Evolutionary conservation across 2,329 filamentous ascomycete genomes (phyloP).

Genomic region (Amylocarpus encephaloides): DNA sequence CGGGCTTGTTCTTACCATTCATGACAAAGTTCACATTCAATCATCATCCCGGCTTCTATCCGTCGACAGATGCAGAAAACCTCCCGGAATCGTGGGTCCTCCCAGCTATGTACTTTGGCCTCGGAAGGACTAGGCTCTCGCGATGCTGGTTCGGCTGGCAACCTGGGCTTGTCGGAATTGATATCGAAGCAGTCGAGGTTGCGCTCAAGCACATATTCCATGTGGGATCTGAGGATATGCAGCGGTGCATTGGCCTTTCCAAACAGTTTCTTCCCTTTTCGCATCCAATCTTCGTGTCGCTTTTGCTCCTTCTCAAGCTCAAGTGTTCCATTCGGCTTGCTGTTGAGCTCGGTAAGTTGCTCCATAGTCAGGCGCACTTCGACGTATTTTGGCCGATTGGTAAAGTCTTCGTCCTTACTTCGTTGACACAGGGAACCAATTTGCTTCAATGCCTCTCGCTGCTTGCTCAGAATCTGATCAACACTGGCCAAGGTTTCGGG

Average conservation of each 20-base stretch:
- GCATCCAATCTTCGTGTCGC: constrained; percentile 98
- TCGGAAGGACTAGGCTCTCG: constrained; percentile 63
- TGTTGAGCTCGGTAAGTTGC: constrained; percentile 80
- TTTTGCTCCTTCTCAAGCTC: constrained; percentile 94
- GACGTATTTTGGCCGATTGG: constrained; percentile 75
- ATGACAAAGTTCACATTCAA: constrained; percentile 95
- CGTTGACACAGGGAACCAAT: constrained; percentile 77
- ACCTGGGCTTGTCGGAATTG: constrained; percentile 72
- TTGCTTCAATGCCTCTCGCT: constrained; percentile 85
- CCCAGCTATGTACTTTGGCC: constrained; percentile 47
- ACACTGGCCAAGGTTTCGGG: constrained; percentile 73
- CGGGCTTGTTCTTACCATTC: constrained; percentile 65
- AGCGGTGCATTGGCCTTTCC: constrained; percentile 96
- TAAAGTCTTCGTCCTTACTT: constrained; percentile 67
- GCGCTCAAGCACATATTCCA: constrained; percentile 85
- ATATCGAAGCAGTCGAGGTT: constrained; percentile 91
- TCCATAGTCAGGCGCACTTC: constrained; percentile 91
- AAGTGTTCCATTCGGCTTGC: constrained; percentile 82
- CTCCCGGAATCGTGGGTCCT: constrained; percentile 61
- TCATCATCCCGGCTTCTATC: constrained; percentile 97
- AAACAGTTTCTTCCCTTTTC: constrained; percentile 93
- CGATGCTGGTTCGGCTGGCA: constrained; percentile 87
- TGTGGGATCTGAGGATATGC: constrained; percentile 90
- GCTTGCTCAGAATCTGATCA: constrained; percentile 90
- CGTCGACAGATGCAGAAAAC: constrained; percentile 96